These are phyloP conservation scores for Trichoderma endophyticum DNA, from an alignment of 2,329 filamentous ascomycete species.

Conservation along the genomic window DNA sequence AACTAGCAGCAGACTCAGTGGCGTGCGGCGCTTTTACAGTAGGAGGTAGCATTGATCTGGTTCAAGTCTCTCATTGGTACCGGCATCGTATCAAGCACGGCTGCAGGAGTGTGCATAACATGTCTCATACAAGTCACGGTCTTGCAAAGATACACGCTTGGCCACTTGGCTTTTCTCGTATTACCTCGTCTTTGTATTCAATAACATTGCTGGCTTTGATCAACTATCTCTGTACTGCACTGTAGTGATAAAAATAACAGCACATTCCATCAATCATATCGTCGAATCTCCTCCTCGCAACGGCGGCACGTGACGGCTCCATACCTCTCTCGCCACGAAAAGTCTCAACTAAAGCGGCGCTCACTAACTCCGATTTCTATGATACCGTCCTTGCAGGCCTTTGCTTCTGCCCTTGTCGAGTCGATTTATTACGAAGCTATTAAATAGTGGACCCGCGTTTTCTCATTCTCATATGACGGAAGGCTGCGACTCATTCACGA, in stretches of 20 bases:
- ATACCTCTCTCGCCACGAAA: neutral
- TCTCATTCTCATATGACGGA: slow-evolving; percentile 15
- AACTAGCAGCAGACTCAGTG: neutral
- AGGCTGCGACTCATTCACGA: slow-evolving; percentile 5
- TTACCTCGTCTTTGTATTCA: neutral
- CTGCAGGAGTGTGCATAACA: neutral
- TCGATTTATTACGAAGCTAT: neutral
- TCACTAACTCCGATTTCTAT: neutral
- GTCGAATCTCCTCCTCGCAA: neutral
- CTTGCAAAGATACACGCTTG: neutral
- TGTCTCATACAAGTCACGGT: neutral
- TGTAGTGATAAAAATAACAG: neutral
- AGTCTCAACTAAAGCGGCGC: neutral
- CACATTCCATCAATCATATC: neutral
- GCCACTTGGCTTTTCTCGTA: neutral
- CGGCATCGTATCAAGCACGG: neutral
- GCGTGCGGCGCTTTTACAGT: neutral
- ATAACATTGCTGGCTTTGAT: neutral
- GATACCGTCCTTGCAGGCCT: neutral
- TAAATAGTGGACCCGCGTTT: slow-evolving; percentile 3
- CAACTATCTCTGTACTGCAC: neutral
- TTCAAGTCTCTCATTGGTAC: neutral
- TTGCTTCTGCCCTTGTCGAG: neutral
- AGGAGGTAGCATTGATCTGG: neutral
- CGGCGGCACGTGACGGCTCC: slow-evolving; percentile 2